Evolutionary conservation across 2,329 filamentous ascomycete genomes (phyloP).

Genomic region (Sarocladium oryzae): DNA sequence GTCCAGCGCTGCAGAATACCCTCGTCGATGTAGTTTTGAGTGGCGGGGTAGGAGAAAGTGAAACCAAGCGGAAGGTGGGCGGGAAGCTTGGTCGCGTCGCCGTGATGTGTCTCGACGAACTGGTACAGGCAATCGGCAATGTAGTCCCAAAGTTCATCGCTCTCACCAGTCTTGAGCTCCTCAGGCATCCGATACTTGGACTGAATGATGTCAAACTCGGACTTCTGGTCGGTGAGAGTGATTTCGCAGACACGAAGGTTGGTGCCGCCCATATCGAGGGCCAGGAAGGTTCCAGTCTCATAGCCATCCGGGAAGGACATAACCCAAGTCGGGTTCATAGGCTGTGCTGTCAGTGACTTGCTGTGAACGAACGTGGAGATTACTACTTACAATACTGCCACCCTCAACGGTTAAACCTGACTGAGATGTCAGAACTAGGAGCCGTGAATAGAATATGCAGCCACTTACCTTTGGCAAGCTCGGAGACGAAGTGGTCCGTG

Average conservation of each 20-base stretch:
- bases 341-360: conserved; percentile 46
- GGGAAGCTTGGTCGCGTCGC: conserved; percentile 49
- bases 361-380: not conserved
- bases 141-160: conserved; percentile 89
- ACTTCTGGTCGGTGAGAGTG: conserved; percentile 77
- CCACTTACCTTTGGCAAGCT: conserved; percentile 72
- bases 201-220: conserved; percentile 90
- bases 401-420: conserved; percentile 77
- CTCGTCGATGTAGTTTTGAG: conserved; percentile 88
- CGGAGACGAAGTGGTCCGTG: conserved; percentile 79
- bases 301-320: conserved; percentile 82
- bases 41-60: conserved; percentile 93
- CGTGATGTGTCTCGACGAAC: conserved; percentile 82
- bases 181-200: conserved; percentile 94
- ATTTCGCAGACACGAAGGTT: conserved; percentile 95
- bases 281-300: conserved; percentile 81
- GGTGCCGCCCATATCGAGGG: conserved; percentile 93
- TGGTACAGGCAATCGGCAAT: conserved; percentile 88
- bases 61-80: conserved; percentile 76
- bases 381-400: conserved; percentile 72
- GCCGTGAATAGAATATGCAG: not conserved
- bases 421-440: not conserved
- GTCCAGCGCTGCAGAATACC: conserved; percentile 93
- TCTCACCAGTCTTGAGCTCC: conserved; percentile 77
- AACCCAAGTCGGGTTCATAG: conserved; percentile 98